phyloP scores from a whole-genome alignment of 2,329 filamentous ascomycete species.

The Fusarium fujikuroi region DNA sequence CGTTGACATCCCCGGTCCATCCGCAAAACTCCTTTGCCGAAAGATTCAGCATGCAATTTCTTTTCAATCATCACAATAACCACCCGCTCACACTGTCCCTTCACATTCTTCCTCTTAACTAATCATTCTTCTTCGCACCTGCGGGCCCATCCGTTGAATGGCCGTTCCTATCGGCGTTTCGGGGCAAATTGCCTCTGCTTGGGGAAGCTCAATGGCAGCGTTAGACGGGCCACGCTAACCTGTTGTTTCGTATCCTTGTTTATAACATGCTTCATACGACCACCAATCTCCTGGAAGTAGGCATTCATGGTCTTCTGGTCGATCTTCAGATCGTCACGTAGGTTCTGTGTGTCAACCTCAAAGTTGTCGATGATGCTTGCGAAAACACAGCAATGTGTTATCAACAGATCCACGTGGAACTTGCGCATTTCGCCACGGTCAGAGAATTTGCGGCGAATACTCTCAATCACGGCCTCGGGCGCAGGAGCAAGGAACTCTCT shows the following conservation, averaged over 20 bases:
- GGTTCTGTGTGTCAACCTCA: slow-evolving; percentile 74
- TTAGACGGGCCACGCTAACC: slow-evolving; percentile 73
- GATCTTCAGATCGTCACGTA: slow-evolving; percentile 77
- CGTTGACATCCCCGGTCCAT: neutral
- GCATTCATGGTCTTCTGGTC: slow-evolving; percentile 76
- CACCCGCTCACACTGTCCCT: neutral
- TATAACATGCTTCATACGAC: slow-evolving; percentile 69
- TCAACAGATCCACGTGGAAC: slow-evolving; percentile 76
- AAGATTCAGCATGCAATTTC: slow-evolving; percentile 33
- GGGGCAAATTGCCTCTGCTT: slow-evolving; percentile 59
- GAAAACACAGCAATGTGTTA: slow-evolving; percentile 78
- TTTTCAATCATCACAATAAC: slow-evolving; percentile 23
- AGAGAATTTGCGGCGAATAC: slow-evolving; percentile 76
- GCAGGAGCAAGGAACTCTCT: slow-evolving; percentile 65
- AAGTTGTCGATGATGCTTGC: slow-evolving; percentile 79
- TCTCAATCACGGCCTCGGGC: slow-evolving; percentile 71
- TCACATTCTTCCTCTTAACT: neutral
- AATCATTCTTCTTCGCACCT: neutral
- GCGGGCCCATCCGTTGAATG: neutral
- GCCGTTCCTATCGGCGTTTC: slow-evolving; percentile 38
- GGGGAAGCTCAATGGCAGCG: slow-evolving; percentile 84
- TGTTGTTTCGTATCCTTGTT: slow-evolving; percentile 69
- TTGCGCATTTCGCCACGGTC: slow-evolving; percentile 73
- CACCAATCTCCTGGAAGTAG: slow-evolving; percentile 82
- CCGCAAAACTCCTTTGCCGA: slow-evolving; percentile 36